A percentile compares a stretch with the other conserved stretches of the same genome.
Conservation (phyloP, 805 yeast genomes). For the Candida arabinofermentans region DNA sequence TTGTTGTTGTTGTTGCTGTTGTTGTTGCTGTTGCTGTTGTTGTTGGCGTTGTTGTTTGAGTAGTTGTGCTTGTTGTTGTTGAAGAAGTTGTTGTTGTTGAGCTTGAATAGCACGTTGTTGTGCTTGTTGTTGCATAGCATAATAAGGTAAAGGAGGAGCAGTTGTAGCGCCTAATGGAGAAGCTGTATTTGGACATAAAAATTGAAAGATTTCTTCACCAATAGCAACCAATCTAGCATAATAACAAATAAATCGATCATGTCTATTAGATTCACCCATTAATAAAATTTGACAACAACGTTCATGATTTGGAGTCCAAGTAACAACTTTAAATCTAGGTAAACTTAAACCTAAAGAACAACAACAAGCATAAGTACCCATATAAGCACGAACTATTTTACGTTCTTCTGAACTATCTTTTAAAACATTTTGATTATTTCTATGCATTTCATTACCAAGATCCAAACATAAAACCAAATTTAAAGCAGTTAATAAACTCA, state of each 20-base stretch:
- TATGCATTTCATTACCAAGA: constrained; percentile 35
- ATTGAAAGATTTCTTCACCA: constrained; percentile 47
- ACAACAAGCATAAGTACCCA: constrained; percentile 48
- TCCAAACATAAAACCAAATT: constrained; percentile 47
- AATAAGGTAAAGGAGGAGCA: neutral
- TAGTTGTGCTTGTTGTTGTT: neutral
- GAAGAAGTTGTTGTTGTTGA: neutral
- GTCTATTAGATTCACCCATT: constrained; percentile 34
- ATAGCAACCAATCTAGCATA: constrained; percentile 41
- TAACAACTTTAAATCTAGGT: constrained; percentile 46
- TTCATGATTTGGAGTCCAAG: constrained; percentile 45
- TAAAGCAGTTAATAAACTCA: constrained; percentile 42
- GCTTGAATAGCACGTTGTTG: neutral
- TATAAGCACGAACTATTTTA: constrained; percentile 37
- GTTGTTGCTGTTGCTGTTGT: neutral
- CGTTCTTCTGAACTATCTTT: constrained; percentile 31
- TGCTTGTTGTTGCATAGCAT: neutral
- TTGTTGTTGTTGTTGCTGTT: neutral
- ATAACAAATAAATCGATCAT: constrained; percentile 41
- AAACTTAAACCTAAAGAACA: constrained; percentile 48
- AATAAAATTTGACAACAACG: constrained; percentile 31
- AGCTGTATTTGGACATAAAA: constrained; percentile 31
- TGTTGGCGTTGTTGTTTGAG: neutral
- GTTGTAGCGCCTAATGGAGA: constrained; percentile 8
- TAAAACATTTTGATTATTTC: constrained; percentile 25